These are phyloP conservation scores for Cercospora brassicicola DNA, from an alignment of 2,329 filamentous ascomycete species.

Conservation along the genomic window DNA sequence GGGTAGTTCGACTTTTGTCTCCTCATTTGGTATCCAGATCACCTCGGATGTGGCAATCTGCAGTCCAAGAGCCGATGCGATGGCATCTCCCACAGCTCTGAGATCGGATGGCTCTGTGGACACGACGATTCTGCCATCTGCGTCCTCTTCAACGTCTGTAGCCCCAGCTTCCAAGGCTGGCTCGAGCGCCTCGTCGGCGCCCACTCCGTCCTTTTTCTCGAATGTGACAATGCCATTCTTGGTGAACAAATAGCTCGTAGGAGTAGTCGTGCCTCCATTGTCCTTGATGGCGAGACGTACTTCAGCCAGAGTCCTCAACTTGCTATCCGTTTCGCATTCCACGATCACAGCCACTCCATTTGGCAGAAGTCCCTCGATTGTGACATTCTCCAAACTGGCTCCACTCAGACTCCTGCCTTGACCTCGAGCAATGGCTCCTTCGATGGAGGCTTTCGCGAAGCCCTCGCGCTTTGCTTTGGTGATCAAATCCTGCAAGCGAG, in stretches of 20 bases:
- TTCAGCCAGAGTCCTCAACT: constrained; percentile 70
- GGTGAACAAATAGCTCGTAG: constrained; percentile 81
- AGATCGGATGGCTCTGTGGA: constrained; percentile 68
- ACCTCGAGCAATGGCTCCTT: constrained; percentile 81
- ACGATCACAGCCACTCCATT: constrained; percentile 73
- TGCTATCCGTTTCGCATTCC: constrained; percentile 83
- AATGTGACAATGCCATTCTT: constrained; percentile 75
- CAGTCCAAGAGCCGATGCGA: constrained; percentile 65
- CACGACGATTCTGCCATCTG: constrained; percentile 68
- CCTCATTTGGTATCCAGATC: constrained; percentile 79
- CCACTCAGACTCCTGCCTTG: constrained; percentile 79
- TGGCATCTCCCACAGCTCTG: constrained; percentile 61
- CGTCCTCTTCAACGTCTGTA: constrained; percentile 68
- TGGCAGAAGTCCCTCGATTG: constrained; percentile 78
- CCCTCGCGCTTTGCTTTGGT: constrained; percentile 78
- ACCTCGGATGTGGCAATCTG: constrained; percentile 75
- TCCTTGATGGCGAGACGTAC: constrained; percentile 71
- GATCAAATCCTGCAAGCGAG: constrained; percentile 72
- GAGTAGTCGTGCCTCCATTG: constrained; percentile 66
- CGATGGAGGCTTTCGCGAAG: constrained; percentile 80
- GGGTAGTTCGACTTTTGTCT: constrained; percentile 68
- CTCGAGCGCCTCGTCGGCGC: constrained; percentile 73
- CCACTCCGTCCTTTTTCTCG: constrained; percentile 56
- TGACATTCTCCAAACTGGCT: constrained; percentile 71
- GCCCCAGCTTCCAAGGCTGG: constrained; percentile 82